Percentiles rank a stretch among this genome's conserved stretches.
Evolutionary conservation across 2,329 filamentous ascomycete species (phyloP).

Genomic region (Aspergillus spinulosporus): DNA sequence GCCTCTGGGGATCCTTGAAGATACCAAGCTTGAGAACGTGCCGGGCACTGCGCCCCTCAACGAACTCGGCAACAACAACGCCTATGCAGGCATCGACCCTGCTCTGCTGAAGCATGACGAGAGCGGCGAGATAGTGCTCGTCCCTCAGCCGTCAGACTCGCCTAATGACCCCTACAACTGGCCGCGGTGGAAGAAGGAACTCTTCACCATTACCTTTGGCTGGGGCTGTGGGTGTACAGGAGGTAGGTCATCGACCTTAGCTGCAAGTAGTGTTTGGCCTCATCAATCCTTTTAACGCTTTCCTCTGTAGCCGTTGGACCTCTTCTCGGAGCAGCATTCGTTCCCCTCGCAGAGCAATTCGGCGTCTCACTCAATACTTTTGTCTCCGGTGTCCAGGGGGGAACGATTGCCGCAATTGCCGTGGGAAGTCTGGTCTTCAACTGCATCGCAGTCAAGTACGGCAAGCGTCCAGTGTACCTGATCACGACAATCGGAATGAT

Average conservation of each 20-base stretch:
- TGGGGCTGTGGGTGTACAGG: constrained; percentile 45
- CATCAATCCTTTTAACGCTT: neutral
- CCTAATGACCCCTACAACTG: constrained; percentile 31
- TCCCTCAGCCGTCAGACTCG: constrained; percentile 29
- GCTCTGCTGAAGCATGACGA: constrained; percentile 37
- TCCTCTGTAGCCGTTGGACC: constrained; percentile 38
- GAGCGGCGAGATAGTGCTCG: constrained; percentile 28
- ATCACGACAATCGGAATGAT: constrained; percentile 36
- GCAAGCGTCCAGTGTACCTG: constrained; percentile 42
- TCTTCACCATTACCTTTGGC: constrained; percentile 42
- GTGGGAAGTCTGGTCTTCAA: constrained; percentile 41
- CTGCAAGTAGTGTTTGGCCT: neutral
- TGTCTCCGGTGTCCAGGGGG: constrained; percentile 39
- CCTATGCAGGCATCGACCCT: constrained; percentile 25
- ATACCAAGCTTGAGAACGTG: constrained; percentile 33
- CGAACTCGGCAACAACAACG: constrained; percentile 9
- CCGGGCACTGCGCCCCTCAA: constrained; percentile 33
- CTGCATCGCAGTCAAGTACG: constrained; percentile 40
- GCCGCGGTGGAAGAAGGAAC: constrained; percentile 34
- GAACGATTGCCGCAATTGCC: constrained; percentile 38
- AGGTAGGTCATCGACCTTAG: constrained; percentile 25
- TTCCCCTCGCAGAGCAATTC: constrained; percentile 34
- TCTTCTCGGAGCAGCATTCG: constrained; percentile 38
- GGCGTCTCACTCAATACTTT: constrained; percentile 34
- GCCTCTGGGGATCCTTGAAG: constrained; percentile 35